phyloP scores from a whole-genome alignment of 2,329 filamentous ascomycete species.

The Fusarium multiceps region DNA sequence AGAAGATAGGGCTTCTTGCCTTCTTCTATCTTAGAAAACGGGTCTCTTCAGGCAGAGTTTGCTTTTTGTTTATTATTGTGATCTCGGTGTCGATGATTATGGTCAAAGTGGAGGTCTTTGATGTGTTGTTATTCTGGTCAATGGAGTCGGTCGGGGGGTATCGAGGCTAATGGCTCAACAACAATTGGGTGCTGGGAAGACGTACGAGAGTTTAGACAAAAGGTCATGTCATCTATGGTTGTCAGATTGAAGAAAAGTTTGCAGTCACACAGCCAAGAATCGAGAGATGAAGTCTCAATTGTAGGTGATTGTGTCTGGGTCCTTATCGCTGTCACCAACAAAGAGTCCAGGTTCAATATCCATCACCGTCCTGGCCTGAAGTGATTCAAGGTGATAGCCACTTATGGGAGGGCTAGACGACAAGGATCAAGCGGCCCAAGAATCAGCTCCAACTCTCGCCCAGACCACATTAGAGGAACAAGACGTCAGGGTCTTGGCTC shows the following conservation, averaged over 20 bases:
- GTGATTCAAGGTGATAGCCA: conserved; percentile 38
- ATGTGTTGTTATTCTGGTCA: conserved; percentile 25
- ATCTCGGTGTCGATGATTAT: conserved; percentile 12
- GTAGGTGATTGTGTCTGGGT: not conserved
- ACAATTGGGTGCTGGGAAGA: conserved; percentile 6
- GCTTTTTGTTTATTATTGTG: conserved; percentile 16
- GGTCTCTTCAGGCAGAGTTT: conserved; percentile 15
- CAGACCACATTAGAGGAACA: conserved; percentile 14
- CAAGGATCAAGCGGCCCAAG: conserved; percentile 28
- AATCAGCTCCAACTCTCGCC: conserved; percentile 10
- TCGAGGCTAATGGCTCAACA: conserved; percentile 37
- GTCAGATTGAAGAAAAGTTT: not conserved
- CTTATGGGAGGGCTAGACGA: conserved; percentile 32
- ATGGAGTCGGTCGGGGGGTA: conserved; percentile 22
- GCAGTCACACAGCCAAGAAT: not conserved
- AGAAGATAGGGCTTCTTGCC: conserved; percentile 10
- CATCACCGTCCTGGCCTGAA: conserved; percentile 41
- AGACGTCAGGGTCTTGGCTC: conserved; percentile 37
- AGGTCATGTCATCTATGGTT: not conserved
- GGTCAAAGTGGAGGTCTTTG: conserved; percentile 9
- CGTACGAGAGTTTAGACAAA: not conserved
- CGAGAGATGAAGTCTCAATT: conserved; percentile 2
- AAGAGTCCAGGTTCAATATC: conserved; percentile 23
- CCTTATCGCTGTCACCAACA: conserved; percentile 26
- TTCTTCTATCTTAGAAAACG: conserved; percentile 7